Conservation (phyloP, 352 stramenopile genomes). For the Pythium utonaiense region DNA sequence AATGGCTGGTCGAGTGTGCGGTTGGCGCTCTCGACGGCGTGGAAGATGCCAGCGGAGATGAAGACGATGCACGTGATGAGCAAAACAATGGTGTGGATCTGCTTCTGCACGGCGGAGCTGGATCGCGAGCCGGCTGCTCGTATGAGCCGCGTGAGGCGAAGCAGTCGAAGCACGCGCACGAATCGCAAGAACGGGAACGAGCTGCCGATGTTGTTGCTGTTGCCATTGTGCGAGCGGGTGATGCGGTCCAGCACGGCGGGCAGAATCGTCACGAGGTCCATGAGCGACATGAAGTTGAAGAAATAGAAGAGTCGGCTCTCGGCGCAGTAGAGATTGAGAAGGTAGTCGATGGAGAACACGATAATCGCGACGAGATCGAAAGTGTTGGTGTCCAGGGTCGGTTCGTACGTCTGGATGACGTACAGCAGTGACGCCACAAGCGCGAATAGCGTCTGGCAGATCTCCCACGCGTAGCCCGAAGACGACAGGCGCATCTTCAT, state of each 20-base stretch:
- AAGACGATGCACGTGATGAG: slow-evolving; percentile 65
- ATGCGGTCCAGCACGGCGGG: slow-evolving; percentile 43
- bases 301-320: slow-evolving; percentile 45
- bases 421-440: slow-evolving; percentile 48
- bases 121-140: slow-evolving; percentile 39
- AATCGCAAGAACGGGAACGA: slow-evolving; percentile 61
- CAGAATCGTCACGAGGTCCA: slow-evolving; percentile 62
- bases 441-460: slow-evolving; percentile 58
- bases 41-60: slow-evolving; percentile 55
- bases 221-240: background rate
- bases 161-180: slow-evolving; percentile 50
- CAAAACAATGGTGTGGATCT: slow-evolving; percentile 61
- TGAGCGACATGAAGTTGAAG: slow-evolving; percentile 48
- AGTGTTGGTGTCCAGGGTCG: slow-evolving; percentile 9
- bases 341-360: slow-evolving; percentile 52
- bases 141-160: slow-evolving; percentile 51
- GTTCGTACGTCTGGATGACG: slow-evolving; percentile 49
- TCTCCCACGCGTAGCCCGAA: slow-evolving; percentile 44
- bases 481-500: slow-evolving; percentile 61
- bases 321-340: slow-evolving; percentile 62
- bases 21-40: slow-evolving; percentile 45
- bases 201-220: slow-evolving; percentile 15
- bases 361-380: slow-evolving; percentile 43
- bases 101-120: slow-evolving; percentile 59
- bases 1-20: slow-evolving; percentile 17